Base-by-base conservation (phyloP, 768 basidiomycete genomes). In the Boletus fagicola region DNA sequence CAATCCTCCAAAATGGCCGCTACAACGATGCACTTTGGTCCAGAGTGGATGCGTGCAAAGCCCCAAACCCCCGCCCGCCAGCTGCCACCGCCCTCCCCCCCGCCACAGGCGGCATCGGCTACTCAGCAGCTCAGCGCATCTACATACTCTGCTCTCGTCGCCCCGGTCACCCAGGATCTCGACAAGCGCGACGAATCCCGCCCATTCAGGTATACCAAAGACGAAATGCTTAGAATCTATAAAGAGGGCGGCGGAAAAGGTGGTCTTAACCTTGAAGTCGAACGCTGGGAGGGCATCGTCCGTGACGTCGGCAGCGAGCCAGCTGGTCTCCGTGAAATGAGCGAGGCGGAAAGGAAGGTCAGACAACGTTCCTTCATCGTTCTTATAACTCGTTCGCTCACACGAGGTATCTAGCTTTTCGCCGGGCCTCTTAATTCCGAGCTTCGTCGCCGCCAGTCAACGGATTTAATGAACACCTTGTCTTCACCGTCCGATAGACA, bases 11-110 rank as follows among this genome's bases (percentile, higher is more conserved):
- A 74, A 77, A 80, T 80, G 80, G 70, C 80, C 46, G 69, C 88
- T 61, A 79, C 81, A 28, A 86, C 89, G 12, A 88, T 93, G 84
- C 91, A 92, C 72, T 93, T 93, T 78, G 91, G 90, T 67, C 91
- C 91, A 47, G 91, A 93, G 75, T 93, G 91, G 91, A 92, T 93
- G 91, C 85, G 91, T 66, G 82, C 85, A 63, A 92, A 92, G 76
- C 83, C 82, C 60, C 82, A 83, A 56, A 72, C 79, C 46, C 71
- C 80, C 45, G 68, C 79, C 59, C 83, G 80, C 67, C 73, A 78
- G 43, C 85, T 79, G 61, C 78, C 71, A 51, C 80, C 83, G 49
- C 79, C 88, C 16, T 80, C 88, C 2, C 83, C 87, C 26, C 86
- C 86, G 30, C 82, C 81, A 39, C 69, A 73, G 68, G 28, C 62